Base-by-base conservation (phyloP, 2,329 filamentous ascomycete genomes). In the Cytospora mali region DNA sequence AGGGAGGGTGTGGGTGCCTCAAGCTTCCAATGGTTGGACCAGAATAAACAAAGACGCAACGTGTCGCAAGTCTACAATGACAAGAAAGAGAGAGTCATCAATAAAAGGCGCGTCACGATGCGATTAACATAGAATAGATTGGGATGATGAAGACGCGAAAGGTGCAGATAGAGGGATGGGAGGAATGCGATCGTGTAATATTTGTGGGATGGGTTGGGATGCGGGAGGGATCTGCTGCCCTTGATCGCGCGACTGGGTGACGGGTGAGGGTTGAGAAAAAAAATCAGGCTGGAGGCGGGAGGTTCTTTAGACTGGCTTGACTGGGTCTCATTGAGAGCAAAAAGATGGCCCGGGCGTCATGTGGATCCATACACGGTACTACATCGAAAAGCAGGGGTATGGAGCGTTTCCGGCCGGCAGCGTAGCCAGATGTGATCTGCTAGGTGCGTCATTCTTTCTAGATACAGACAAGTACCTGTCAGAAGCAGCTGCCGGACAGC, bases 11-110 rank as follows among this genome's bases (percentile, higher is more conserved):
- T 25, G 28, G 46, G 21, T 28, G 42, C 48, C 58, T 58, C 49
- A 23, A 42, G 53, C 49, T 63, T 60, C 52, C 42, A 21, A 52
- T 42, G 25, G 21, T 53, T 25, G 46, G 35, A 33, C 33, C 29
- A 57, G 56, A 23, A 65, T 50, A 53, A 65, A 65, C 64, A 65
- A 63, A 65, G 61, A 51, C 61, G 64, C 57, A 63, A 59, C 61
- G 64, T 62, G 64, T 65, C 28, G 56, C 56, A 48, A 48, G 33
- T 56, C 56, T 53, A 61, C 56, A 55, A 63, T 57, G 61, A 54
- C 64, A 56, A 55, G 54, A 62, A 63, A 57, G 56, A 60, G 56
- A 63, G 61, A 25, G 46, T 55, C 49, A 48, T 55, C 48, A 54
- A 52, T 56, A 14, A 39, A 48, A 62, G 29, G 54, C 56, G 56